Conservation (phyloP, 2,329 filamentous ascomycete genomes). For the Coniosporium tulheliwenetii region DNA sequence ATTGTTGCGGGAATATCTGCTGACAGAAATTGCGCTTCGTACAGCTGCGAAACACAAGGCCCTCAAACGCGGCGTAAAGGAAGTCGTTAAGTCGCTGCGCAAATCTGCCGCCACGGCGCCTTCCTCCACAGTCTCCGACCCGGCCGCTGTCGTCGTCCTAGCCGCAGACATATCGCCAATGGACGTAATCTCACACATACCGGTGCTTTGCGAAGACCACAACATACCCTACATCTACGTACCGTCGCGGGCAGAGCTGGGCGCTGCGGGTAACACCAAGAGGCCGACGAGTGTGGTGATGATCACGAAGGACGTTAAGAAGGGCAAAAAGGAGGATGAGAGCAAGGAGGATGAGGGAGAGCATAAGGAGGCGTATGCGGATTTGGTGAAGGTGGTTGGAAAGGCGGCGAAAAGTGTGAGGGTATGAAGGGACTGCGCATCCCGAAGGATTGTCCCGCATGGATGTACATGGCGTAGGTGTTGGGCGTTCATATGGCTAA, state of each 20-base stretch:
- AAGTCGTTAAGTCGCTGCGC: slow-evolving; percentile 95
- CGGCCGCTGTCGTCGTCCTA: slow-evolving; percentile 68
- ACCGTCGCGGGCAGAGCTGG: slow-evolving; percentile 79
- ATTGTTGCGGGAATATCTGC: background rate
- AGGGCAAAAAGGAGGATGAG: slow-evolving; percentile 34
- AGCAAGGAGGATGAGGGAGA: slow-evolving; percentile 27
- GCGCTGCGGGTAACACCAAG: slow-evolving; percentile 88
- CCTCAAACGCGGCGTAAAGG: slow-evolving; percentile 95
- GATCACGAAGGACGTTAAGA: slow-evolving; percentile 38
- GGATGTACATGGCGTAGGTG: too few species aligned
- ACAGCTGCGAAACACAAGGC: slow-evolving; percentile 88
- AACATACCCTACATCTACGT: slow-evolving; percentile 95
- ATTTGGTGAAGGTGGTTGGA: slow-evolving; percentile 41
- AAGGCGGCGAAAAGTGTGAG: slow-evolving; percentile 43
- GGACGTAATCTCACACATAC: slow-evolving; percentile 97
- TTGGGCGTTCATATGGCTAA: too few species aligned
- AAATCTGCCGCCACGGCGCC: slow-evolving; percentile 62
- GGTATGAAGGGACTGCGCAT: slow-evolving; percentile 18
- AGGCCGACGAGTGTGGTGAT: slow-evolving; percentile 93
- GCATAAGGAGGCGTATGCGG: slow-evolving; percentile 27
- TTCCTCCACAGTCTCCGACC: slow-evolving; percentile 26
- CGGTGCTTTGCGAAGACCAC: slow-evolving; percentile 95
- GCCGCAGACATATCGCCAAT: slow-evolving; percentile 95
- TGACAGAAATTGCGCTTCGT: slow-evolving; percentile 1
- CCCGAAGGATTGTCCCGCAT: too few species aligned